phyloP scores from a whole-genome alignment of 192 early-diverging fungal genomes.

The Entomortierella beljakovae region DNA sequence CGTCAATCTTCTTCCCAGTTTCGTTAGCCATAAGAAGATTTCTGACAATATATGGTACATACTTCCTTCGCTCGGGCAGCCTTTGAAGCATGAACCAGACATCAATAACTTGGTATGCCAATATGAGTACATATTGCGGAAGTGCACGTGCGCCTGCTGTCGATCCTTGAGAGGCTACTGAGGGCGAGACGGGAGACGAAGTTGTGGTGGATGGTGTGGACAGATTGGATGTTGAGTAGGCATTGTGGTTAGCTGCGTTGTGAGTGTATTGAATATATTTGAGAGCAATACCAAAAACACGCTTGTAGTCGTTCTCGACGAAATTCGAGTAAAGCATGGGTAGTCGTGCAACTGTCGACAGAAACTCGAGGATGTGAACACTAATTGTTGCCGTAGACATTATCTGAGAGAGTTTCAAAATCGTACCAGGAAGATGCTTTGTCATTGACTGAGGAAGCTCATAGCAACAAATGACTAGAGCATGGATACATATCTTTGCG shows the following conservation, averaged over 20 bases:
- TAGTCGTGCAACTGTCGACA: slow-evolving; percentile 86
- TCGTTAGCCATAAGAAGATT: slow-evolving; percentile 76
- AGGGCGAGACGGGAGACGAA: slow-evolving; percentile 25
- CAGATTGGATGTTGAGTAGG: slow-evolving; percentile 15
- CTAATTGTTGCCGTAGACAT: slow-evolving; percentile 82
- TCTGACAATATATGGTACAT: slow-evolving; percentile 84
- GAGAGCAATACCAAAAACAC: slow-evolving; percentile 91
- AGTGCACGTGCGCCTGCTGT: slow-evolving; percentile 61
- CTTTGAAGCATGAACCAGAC: slow-evolving; percentile 89
- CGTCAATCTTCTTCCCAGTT: slow-evolving; percentile 71
- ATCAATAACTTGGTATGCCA: slow-evolving; percentile 94
- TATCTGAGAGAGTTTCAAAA: slow-evolving; percentile 84
- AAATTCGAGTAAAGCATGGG: slow-evolving; percentile 86
- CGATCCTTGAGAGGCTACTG: slow-evolving; percentile 5
- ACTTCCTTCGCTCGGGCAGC: slow-evolving; percentile 78
- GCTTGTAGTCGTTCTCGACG: slow-evolving; percentile 80
- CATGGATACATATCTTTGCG: slow-evolving; percentile 85
- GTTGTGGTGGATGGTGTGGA: slow-evolving; percentile 26
- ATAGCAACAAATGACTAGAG: slow-evolving; percentile 80
- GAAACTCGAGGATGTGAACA: slow-evolving; percentile 91
- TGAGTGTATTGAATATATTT: slow-evolving; percentile 83
- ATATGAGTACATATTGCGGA: slow-evolving; percentile 83
- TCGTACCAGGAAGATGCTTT: slow-evolving; percentile 75
- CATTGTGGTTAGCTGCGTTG: slow-evolving; percentile 33
- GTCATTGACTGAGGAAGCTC: slow-evolving; percentile 85